Evolutionary conservation across 805 yeast species (phyloP), one percentile per base, ranked within the genome.

Genomic region (Candida maesae): DNA sequence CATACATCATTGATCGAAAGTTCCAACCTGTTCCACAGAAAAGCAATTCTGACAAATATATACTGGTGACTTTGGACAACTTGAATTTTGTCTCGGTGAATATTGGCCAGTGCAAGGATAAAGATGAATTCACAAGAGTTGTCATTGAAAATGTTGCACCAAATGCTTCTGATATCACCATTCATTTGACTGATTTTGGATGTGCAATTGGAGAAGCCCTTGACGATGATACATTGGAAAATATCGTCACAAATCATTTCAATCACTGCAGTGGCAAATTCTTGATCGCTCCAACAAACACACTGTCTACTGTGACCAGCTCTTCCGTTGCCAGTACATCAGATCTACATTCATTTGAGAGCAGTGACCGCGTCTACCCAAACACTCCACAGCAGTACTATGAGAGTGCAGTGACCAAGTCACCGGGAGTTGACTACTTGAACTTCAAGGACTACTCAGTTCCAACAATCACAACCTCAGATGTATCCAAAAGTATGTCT

Each of bases 131-230:
- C 23, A 79, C 74, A 46, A 57, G 55, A 2, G 51, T 55, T 10
- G 47, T 80, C 14, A 56, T 70, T 0, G 56, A 64, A 1, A 58
- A 63, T 2, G 51, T 79, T 14, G 50, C 52, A 4, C 53, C 61
- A 3, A 49, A 47, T 15, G 48, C 55, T 9, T 40, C 51, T 7
- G 57, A 58, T 11, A 39, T 61, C 24, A 57, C 70, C 0, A 67
- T 78, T 31, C 83, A 81, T 48, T 59, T 87, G 46, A 83, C 95
- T 0, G 95, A 87, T 38, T 77, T 79, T 57, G 78, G 79, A 16
- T 66, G 79, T 36, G 68, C 70, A 13, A 70, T 73, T 21, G 91
- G 89, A 21, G 73, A 65, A 5, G 67, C 78, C 0, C 51, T 84
- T 15, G 73, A 79, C 17, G 81, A 78, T 33, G 67, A 67, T 2